Base-by-base conservation (phyloP, 805 yeast species). In the Priceomyces carsonii region DNA sequence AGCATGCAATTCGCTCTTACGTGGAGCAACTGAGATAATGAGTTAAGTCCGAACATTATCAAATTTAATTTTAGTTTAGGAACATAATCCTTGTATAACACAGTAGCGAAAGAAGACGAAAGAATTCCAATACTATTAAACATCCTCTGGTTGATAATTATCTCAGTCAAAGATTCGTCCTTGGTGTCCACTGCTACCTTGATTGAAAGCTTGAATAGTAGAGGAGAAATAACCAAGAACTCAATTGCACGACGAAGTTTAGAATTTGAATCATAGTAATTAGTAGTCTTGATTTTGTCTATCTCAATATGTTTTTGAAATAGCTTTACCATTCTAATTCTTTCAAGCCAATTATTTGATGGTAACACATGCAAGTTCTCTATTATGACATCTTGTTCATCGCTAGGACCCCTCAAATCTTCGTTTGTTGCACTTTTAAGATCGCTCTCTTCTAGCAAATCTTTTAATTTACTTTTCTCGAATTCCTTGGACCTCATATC, bases 311-410 rank as follows among this genome's bases (percentile, higher is more conserved):
- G 34, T 1, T 63, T 59, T 33, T 43, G 51, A 36, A 66, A 63
- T 35, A 43, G 44, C 32, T 45, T 51, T 12, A 61, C 44, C 28
- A 51, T 41, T 6, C 42, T 29, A 18, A 60, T 36, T 13, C 70
- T 47, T 24, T 47, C 38, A 7, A 33, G 18, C 66, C 69, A 63
- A 31, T 65, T 56, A 6, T 43, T 40, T 3, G 71, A 58, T 2
- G 73, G 71, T 5, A 53, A 48, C 4, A 66, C 70, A 31, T 60
- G 50, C 32, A 66, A 40, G 15, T 53, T 51, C 7, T 55, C 47
- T 9, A 55, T 23, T 3, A 59, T 43, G 14, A 39, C 39, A 14
- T 52, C 50, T 30, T 59, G 61, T 26, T 42, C 32, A 5, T 27
- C 19, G 30, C 28, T 10, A 19, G 25, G 18, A n/a, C 10, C 16